phyloP scores from a whole-genome alignment of 768 basidiomycete species.

The Boletellus sp. region DNA sequence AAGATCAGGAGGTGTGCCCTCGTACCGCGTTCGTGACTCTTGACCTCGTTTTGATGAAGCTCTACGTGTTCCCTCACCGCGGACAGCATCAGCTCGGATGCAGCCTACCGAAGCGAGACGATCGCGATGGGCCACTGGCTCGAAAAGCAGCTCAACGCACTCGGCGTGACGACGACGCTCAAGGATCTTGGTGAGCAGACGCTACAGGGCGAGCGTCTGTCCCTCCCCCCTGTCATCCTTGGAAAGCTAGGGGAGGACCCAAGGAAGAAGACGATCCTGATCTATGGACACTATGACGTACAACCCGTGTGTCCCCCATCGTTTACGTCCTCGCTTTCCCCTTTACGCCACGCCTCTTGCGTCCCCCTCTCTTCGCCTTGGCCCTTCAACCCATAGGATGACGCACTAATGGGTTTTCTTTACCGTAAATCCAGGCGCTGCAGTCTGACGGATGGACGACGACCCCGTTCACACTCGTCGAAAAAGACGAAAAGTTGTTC shows the following conservation, averaged over 20 bases:
- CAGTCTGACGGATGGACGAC: constrained; percentile 81
- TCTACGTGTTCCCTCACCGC: background rate
- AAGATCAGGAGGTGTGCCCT: constrained; percentile 66
- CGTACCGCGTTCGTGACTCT: background rate
- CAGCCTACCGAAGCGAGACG: constrained; percentile 68
- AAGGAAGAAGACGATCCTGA: constrained; percentile 86
- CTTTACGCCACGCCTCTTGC: no score
- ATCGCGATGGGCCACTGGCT: constrained; percentile 86
- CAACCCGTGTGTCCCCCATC: constrained; percentile 67
- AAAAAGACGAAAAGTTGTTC: constrained; percentile 57
- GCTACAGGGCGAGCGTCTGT: constrained; percentile 65
- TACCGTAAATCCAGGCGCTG: constrained; percentile 31
- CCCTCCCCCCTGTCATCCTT: constrained; percentile 80
- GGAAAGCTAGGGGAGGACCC: constrained; percentile 80
- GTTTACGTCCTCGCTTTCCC: no score
- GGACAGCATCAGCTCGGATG: constrained; percentile 66
- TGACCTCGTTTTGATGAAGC: background rate
- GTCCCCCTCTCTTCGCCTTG: background rate
- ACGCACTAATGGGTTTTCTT: background rate
- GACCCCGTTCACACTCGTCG: constrained; percentile 74
- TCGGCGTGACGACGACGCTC: constrained; percentile 74
- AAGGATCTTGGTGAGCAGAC: constrained; percentile 75
- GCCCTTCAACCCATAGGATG: background rate
- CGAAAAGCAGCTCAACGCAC: constrained; percentile 62
- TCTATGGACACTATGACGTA: constrained; percentile 96